phyloP scores from a whole-genome alignment of 2,329 filamentous ascomycete species.

The Raffaelea arxii region DNA sequence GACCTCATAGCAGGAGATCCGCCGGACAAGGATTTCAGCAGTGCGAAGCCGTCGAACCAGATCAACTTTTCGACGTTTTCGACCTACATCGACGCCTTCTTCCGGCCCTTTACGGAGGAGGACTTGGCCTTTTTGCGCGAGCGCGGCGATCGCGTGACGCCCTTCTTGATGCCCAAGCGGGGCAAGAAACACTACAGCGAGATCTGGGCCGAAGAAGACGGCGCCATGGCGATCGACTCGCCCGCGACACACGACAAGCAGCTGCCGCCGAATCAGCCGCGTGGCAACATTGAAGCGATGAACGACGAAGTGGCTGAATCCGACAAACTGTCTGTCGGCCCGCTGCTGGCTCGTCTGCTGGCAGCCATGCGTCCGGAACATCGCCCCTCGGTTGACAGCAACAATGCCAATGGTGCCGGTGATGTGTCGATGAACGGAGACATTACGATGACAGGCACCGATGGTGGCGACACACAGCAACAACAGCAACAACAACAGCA shows the following conservation, averaged over 20 bases:
- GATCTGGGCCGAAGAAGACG: conserved; percentile 91
- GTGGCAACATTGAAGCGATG: conserved; percentile 79
- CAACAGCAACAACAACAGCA: conserved; percentile 37
- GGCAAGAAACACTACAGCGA: conserved; percentile 82
- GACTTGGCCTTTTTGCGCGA: conserved; percentile 90
- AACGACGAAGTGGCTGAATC: conserved; percentile 80
- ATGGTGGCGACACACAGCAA: conserved; percentile 24
- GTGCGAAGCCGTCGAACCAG: conserved; percentile 84
- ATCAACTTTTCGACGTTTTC: conserved; percentile 90
- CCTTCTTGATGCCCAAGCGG: conserved; percentile 78
- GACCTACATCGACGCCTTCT: conserved; percentile 86
- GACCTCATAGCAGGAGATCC: conserved; percentile 82
- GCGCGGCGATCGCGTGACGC: conserved; percentile 70
- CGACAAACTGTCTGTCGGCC: conserved; percentile 80
- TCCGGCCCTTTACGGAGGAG: conserved; percentile 81
- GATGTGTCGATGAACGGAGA: conserved; percentile 44
- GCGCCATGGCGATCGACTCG: conserved; percentile 62
- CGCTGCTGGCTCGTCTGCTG: conserved; percentile 72
- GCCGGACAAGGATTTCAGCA: conserved; percentile 93
- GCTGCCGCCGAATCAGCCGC: conserved; percentile 68
- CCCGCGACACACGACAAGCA: conserved; percentile 38
- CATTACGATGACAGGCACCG: conserved; percentile 40
- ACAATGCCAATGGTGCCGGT: conserved; percentile 17
- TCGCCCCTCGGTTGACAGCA: conserved; percentile 37
- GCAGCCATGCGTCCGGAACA: conserved; percentile 72